phyloP scores from a whole-genome alignment of 768 basidiomycete species.

The Pulveroboletus sp. region DNA sequence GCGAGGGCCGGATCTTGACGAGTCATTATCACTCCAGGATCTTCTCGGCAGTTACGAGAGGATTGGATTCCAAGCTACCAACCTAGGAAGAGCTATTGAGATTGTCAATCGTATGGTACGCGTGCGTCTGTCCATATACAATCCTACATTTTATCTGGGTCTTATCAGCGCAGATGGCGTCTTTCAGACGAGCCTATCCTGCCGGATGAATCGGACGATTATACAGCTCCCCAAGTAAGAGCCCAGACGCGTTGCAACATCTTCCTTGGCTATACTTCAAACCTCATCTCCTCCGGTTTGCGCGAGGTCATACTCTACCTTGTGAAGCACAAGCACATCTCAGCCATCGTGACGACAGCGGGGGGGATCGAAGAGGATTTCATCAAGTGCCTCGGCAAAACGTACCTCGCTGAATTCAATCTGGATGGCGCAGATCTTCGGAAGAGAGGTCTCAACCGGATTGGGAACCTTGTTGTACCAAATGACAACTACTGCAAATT shows the following conservation, averaged over 20 bases:
- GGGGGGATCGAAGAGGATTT: slow-evolving; percentile 99
- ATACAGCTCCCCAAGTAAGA: slow-evolving; percentile 52
- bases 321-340: slow-evolving; percentile 87
- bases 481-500: slow-evolving; percentile 99
- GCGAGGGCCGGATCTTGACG: slow-evolving; percentile 82
- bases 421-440: slow-evolving; percentile 87
- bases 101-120: slow-evolving; percentile 91
- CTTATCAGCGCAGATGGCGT: slow-evolving; percentile 73
- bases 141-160: not conserved
- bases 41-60: slow-evolving; percentile 78
- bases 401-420: slow-evolving; percentile 90
- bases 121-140: not conserved
- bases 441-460: slow-evolving; percentile 89
- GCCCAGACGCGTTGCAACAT: slow-evolving; percentile 75
- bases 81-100: slow-evolving; percentile 80
- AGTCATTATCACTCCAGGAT: slow-evolving; percentile 56
- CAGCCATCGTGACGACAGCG: slow-evolving; percentile 91
- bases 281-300: slow-evolving; percentile 95
- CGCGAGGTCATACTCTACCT: slow-evolving; percentile 90
- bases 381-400: slow-evolving; percentile 97
- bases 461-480: slow-evolving; percentile 93
- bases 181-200: slow-evolving; percentile 77
- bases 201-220: slow-evolving; percentile 68
- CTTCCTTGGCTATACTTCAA: slow-evolving; percentile 98
- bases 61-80: slow-evolving; percentile 98